Evolutionary conservation across 768 basidiomycete genomes (phyloP).

Genomic region (Trametes sanguinea): DNA sequence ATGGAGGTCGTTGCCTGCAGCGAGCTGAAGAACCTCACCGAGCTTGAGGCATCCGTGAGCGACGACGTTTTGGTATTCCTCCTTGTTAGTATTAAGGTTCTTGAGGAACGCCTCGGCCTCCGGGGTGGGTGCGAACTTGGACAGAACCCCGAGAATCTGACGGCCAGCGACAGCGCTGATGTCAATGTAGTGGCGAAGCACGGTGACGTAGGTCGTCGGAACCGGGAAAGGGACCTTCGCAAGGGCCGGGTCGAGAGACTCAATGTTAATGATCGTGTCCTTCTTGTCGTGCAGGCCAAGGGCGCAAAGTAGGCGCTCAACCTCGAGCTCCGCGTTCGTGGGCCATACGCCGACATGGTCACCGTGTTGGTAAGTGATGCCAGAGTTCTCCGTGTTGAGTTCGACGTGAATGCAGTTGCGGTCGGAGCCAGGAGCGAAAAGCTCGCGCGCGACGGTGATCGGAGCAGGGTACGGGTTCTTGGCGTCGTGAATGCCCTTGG

Average conservation of each 20-base stretch:
- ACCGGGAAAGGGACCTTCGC: conserved; percentile 99
- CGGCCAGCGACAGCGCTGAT: conserved; percentile 93
- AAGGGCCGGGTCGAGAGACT: conserved; percentile 95
- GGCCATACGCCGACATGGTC: conserved; percentile 99
- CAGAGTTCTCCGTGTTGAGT: conserved; percentile 90
- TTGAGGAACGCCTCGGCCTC: conserved; percentile 75
- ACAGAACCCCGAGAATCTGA: conserved; percentile 84
- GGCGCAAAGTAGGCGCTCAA: conserved; percentile 82
- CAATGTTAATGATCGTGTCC: conserved; percentile 85
- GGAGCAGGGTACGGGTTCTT: conserved; percentile 97
- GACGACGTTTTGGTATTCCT: conserved; percentile 77
- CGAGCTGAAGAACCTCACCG: conserved; percentile 90
- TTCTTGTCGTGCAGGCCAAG: conserved; percentile 83
- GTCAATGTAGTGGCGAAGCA: conserved; percentile 96
- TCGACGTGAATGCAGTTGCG: conserved; percentile 96
- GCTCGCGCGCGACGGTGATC: conserved; percentile 73
- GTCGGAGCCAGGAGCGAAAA: conserved; percentile 72
- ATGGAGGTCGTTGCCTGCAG: conserved; percentile 74
- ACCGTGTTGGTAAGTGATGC: conserved; percentile 98
- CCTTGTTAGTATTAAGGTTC: conserved; percentile 84
- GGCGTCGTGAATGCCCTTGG: conserved; percentile 95
- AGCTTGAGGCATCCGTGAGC: conserved; percentile 85
- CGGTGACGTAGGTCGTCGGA: conserved; percentile 90
- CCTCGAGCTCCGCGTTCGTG: conserved; percentile 88
- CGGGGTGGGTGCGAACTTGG: conserved; percentile 85